A percentile compares a stretch with the other conserved stretches of the same genome.
phyloP scores from a whole-genome alignment of 495 filamentous ascomycete species.

The Niebla homalea region DNA sequence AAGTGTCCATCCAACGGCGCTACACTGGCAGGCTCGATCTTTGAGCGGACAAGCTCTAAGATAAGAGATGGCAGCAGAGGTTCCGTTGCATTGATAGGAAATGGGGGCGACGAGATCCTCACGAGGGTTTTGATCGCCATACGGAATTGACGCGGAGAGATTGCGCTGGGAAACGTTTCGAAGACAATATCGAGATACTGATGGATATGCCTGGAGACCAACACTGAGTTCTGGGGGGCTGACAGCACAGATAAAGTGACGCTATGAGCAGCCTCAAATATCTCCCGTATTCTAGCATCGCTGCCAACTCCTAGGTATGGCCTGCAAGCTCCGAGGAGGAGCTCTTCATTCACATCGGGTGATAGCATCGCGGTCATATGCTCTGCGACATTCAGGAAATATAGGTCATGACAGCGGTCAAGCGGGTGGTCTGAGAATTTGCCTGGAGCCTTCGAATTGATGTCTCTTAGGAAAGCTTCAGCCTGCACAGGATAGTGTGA shows the following conservation, averaged over 20 bases:
- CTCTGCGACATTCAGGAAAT: slow-evolving; percentile 82
- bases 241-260: slow-evolving; percentile 73
- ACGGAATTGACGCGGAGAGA: slow-evolving; percentile 82
- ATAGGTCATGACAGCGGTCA: slow-evolving; percentile 70
- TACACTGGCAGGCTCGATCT: slow-evolving; percentile 43
- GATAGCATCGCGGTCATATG: slow-evolving; percentile 66
- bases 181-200: slow-evolving; percentile 82
- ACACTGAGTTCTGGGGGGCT: slow-evolving; percentile 56
- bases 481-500: slow-evolving; percentile 56
- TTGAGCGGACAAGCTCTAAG: slow-evolving; percentile 66
- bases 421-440: slow-evolving; percentile 62
- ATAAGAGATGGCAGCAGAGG: slow-evolving; percentile 66
- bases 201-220: slow-evolving; percentile 62
- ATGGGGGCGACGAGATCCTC: slow-evolving; percentile 73
- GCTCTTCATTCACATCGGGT: slow-evolving; percentile 49
- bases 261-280: slow-evolving; percentile 88
- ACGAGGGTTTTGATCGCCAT: slow-evolving; percentile 85
- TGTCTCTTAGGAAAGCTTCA: slow-evolving; percentile 54
- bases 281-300: slow-evolving; percentile 50
- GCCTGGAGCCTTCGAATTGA: slow-evolving; percentile 43
- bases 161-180: slow-evolving; percentile 67
- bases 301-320: slow-evolving; percentile 61
- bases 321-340: slow-evolving; percentile 59
- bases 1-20: slow-evolving; percentile 29
- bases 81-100: slow-evolving; percentile 52